Conservation (phyloP, 2,329 filamentous ascomycete genomes). For the Ophiostoma pallidulum region DNA sequence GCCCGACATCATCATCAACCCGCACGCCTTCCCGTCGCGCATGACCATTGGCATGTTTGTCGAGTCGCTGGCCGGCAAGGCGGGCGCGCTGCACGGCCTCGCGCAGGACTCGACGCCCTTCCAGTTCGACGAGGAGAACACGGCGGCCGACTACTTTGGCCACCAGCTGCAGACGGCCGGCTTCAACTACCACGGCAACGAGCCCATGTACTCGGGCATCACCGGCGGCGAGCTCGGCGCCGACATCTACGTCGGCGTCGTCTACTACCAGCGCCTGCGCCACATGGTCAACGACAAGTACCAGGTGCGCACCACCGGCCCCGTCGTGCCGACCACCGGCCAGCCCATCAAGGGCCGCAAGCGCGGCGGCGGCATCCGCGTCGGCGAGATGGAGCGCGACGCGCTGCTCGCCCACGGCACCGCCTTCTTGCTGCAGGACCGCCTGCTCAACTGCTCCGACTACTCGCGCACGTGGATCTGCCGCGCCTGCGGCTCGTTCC, state of each 20-base stretch:
- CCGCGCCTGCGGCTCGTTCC: conserved; percentile 78
- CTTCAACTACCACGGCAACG: conserved; percentile 97
- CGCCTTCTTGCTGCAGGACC: conserved; percentile 88
- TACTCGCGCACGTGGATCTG: conserved; percentile 87
- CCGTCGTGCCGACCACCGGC: conserved; percentile 79
- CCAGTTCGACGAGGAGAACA: conserved; percentile 85
- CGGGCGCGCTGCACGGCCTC: conserved; percentile 87
- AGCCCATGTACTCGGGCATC: conserved; percentile 97
- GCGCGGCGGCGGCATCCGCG: conserved; percentile 94
- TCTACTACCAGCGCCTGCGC: conserved; percentile 94
- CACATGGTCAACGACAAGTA: conserved; percentile 99
- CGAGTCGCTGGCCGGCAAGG: conserved; percentile 91
- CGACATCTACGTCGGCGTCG: conserved; percentile 93
- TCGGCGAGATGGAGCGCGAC: conserved; percentile 98
- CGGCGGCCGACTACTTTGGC: conserved; percentile 88
- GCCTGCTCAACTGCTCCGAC: conserved; percentile 94
- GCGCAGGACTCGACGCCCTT: conserved; percentile 95
- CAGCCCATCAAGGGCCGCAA: conserved; percentile 97
- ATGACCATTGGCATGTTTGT: conserved; percentile 99
- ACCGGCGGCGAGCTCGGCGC: conserved; percentile 89
- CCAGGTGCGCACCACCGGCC: conserved; percentile 92
- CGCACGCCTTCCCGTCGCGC: conserved; percentile 96
- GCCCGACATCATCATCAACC: conserved; percentile 97
- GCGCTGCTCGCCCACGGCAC: conserved; percentile 90
- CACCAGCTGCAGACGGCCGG: conserved; percentile 91